Conservation (phyloP, 306 rosid species). For the Castanea mollissima region DNA sequence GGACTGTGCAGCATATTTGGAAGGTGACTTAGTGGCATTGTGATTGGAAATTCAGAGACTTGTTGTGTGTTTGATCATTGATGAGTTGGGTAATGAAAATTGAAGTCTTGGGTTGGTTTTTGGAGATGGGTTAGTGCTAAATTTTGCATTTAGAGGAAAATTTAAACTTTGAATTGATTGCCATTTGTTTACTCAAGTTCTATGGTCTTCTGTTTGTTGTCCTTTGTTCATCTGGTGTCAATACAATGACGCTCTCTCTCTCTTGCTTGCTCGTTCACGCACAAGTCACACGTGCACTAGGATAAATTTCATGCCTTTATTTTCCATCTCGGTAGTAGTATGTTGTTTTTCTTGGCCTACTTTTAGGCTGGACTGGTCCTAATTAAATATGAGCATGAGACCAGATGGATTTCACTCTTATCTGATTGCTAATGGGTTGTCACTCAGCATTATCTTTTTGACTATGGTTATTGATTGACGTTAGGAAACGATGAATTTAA, state of each 20-base stretch:
- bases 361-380: background rate
- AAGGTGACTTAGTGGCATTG: background rate
- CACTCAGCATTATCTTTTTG: background rate
- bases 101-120: background rate
- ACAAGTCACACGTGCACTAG: background rate
- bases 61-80: background rate
- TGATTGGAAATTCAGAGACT: background rate
- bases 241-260: constrained; percentile 3
- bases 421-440: background rate
- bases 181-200: background rate
- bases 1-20: background rate
- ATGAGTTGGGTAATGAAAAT: background rate
- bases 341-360: background rate
- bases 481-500: no score
- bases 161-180: background rate
- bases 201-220: background rate
- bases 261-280: background rate
- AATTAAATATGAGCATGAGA: background rate
- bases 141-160: background rate
- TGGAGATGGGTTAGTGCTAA: background rate
- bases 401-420: background rate
- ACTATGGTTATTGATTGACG: background rate
- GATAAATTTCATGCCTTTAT: background rate
- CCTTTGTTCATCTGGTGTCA: background rate
- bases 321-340: background rate